phyloP scores from a whole-genome alignment of 495 filamentous ascomycete genomes.

The Evernia prunastri region DNA sequence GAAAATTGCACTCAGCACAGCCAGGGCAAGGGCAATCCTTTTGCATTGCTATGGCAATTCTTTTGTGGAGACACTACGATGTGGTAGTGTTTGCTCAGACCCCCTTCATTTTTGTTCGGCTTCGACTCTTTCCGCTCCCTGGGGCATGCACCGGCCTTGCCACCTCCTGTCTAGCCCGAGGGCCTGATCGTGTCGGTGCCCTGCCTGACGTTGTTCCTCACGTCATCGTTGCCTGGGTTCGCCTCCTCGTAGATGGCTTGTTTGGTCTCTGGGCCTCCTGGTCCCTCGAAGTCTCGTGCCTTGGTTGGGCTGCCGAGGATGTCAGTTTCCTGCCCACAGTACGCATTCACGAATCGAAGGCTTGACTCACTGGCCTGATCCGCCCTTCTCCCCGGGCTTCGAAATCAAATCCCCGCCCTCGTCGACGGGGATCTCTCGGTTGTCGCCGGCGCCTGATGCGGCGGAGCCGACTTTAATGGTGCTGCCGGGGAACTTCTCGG shows the following conservation, averaged over 20 bases:
- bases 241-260: constrained; percentile 30
- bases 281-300: constrained; percentile 44
- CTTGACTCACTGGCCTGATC: constrained; percentile 30
- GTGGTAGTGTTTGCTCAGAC: not conserved
- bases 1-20: not conserved
- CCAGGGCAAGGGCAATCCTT: not conserved
- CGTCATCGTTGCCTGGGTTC: constrained; percentile 38
- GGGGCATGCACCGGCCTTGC: not conserved
- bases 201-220: constrained; percentile 37
- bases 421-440: constrained; percentile 41
- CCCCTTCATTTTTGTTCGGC: not conserved
- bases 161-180: constrained; percentile 14
- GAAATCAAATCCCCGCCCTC: constrained; percentile 41
- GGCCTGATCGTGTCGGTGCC: constrained; percentile 28
- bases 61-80: not conserved
- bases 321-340: not conserved
- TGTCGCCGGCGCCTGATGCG: constrained; percentile 41
- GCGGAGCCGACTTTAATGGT: constrained; percentile 38
- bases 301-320: constrained; percentile 33
- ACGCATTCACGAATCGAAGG: not conserved
- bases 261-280: constrained; percentile 44
- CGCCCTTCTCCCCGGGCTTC: constrained; percentile 24
- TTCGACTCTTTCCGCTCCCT: constrained; percentile 14
- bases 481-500: constrained; percentile 37
- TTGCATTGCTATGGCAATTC: not conserved